Base-by-base conservation (phyloP, 441 rosid genomes). In the Adansonia grandidieri region DNA sequence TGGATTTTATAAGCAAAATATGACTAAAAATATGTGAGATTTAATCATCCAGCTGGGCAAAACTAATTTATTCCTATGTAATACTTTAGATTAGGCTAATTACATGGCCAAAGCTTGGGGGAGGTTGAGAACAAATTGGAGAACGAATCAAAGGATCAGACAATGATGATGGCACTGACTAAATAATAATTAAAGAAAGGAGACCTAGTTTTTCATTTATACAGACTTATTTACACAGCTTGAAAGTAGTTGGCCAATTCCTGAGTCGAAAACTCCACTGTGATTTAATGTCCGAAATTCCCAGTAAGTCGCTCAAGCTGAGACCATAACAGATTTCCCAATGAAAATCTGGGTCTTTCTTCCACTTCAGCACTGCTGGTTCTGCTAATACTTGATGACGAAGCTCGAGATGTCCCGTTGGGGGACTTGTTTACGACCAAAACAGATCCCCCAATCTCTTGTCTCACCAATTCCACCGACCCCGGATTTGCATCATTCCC, bases 251-350 rank as follows among this genome's bases (percentile, higher is more conserved):
- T 83, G 37, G 37, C 37, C 37, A 32, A 32, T 32, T 32, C 37
- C 37, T 1, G 37, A 32, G 37, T 32, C 37, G 37, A 32, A 32
- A 32, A 32, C 37, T 32, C 37, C 37, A 20, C 47, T 15, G 76
- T 42, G 82, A 78, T 76, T 79, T 74, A 15, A 89, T 88, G n/a
- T 19, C 92, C 66, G 48, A 92, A 88, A 71, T 82, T 88, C 71
- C 81, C 77, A 0, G 97, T 92, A 54, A 93, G 80, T 32, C 91
- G 82, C 79, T 87, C 98, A 3, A 93, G 82, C 24, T 84, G 91
- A 13, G 98, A 87, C 98, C 97, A 90, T 20, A 95, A 50, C 54
- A 92, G 53, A 81, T 85, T 88, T 45, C 97, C 97, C 54, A 92
- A 62, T 4, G 97, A 92, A 63, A 84, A 76, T 75, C 75, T 85